These are phyloP conservation scores for Rugonectria rugulosa DNA, from an alignment of 2,329 filamentous ascomycete genomes.

Conservation along the genomic window DNA sequence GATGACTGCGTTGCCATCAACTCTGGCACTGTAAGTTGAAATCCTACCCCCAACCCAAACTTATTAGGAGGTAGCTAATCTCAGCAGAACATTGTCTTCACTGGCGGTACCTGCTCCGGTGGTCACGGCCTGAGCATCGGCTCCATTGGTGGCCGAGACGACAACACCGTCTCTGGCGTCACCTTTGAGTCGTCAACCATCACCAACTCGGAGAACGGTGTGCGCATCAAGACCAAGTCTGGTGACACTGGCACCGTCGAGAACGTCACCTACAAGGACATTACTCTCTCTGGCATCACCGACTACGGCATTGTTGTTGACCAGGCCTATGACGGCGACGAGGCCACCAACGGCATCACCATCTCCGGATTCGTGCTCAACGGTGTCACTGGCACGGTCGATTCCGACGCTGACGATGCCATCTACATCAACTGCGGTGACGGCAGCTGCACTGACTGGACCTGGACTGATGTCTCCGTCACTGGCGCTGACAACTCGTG, in stretches of 20 bases:
- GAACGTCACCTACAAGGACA: constrained; percentile 20
- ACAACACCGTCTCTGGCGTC: constrained; percentile 16
- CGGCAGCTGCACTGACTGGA: constrained; percentile 21
- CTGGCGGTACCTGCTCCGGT: constrained; percentile 15
- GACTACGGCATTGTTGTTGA: constrained; percentile 20
- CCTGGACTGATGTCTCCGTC: constrained; percentile 17
- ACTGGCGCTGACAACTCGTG: constrained; percentile 13
- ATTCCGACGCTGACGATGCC: constrained; percentile 15
- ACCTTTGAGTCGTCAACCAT: constrained; percentile 14
- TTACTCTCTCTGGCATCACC: constrained; percentile 13
- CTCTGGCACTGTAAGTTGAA: constrained; percentile 12
- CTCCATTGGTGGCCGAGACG: constrained; percentile 17
- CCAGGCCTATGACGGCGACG: constrained; percentile 20
- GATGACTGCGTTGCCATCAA: constrained; percentile 20
- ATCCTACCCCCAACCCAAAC: background rate
- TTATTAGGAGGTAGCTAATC: too few relatives aligned
- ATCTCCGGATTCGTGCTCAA: constrained; percentile 12
- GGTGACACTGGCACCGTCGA: constrained; percentile 6
- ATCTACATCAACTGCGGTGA: constrained; percentile 19
- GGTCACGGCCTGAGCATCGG: constrained; percentile 19
- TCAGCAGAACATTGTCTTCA: constrained; percentile 16
- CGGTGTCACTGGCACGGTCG: constrained; percentile 12
- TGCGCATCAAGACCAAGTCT: constrained; percentile 19
- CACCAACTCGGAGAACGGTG: constrained; percentile 12
- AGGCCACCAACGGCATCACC: constrained; percentile 17